A percentile compares a stretch with the other conserved stretches of the same genome.
phyloP scores from a whole-genome alignment of 768 basidiomycete species.

The Ramaria rubella region DNA sequence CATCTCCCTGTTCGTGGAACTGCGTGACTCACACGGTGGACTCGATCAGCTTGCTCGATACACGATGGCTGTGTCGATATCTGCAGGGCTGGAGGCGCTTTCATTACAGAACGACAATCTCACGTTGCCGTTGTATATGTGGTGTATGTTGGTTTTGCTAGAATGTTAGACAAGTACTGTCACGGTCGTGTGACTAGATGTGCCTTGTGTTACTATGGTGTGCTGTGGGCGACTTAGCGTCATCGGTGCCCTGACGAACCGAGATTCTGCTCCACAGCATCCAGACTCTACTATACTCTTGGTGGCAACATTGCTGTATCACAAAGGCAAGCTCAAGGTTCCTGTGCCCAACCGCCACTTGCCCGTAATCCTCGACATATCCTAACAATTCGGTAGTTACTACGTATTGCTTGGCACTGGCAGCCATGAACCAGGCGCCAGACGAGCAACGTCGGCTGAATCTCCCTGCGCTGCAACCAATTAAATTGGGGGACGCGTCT shows the following conservation, averaged over 20 bases:
- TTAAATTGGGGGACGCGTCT: neutral
- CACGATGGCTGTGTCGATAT: slow-evolving; percentile 49
- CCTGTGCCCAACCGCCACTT: no score
- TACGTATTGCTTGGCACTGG: neutral
- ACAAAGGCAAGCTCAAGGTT: no score
- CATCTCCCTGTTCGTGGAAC: neutral
- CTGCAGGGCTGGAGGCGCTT: slow-evolving; percentile 79
- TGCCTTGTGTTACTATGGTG: neutral
- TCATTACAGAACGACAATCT: slow-evolving; percentile 98
- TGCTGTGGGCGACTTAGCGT: slow-evolving; percentile 1
- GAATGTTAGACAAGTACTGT: neutral
- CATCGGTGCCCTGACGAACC: neutral
- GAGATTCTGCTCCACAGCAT: slow-evolving; percentile 1
- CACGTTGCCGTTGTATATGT: slow-evolving; percentile 92
- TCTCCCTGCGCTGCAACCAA: slow-evolving; percentile 5
- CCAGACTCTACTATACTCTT: neutral
- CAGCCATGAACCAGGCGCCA: neutral
- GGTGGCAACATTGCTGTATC: no score
- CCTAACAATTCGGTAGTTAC: neutral
- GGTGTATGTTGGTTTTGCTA: slow-evolving; percentile 64
- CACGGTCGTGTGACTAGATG: neutral
- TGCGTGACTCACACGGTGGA: neutral
- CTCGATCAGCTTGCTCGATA: slow-evolving; percentile 57
- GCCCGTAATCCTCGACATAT: neutral
- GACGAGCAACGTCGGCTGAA: slow-evolving; percentile 8